Evolutionary conservation across 179 eudicot species (phyloP), one percentile per base, ranked within the genome.

Genomic region (Gypsophila paniculata): DNA sequence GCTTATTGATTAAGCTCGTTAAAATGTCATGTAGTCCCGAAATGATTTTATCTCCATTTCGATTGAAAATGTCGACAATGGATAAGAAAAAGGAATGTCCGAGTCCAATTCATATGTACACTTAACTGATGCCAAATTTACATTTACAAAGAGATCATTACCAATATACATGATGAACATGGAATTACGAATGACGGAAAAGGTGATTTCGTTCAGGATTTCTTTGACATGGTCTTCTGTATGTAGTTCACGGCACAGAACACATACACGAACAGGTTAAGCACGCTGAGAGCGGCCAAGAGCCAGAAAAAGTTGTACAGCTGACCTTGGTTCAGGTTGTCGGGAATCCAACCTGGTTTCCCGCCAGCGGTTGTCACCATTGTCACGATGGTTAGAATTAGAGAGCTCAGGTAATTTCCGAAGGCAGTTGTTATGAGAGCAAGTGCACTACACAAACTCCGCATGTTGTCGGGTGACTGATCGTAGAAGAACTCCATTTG

Each of bases 401-500:
- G 69, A 0, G 82, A 78, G 69, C 82, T 78, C 65, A 81, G 21
- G 65, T 81, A 81, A 54, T 76, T 78, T 19, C 84, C 82, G 22
- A 72, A 69, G 0, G 84, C 65, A 21, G 70, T 66, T 5, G 85
- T 78, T 15, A 71, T 17, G 8, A 78, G 82, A 26, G 79, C 61
- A 11, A 82, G 67, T 6, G 85, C 82, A n/a, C 73, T 69, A 32
- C 82, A 78, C 61, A 82, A 39, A 49, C 82, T 82, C 32, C 82
- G 72, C 85, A 78, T 78, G 19, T 81, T 59, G 18, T 75, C 82
- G 9, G 82, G 85, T 29, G 82, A 76, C 49, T 75, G 82, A 54
- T 78, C 73, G 21, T 78, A 73, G 75, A 80, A 80, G 59, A 80
- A 80, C 70, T 80, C 80, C 13, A 77, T 49, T 60, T 80, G 78